Base-by-base conservation (phyloP, 768 basidiomycete species). In the Sarcodon sp. region DNA sequence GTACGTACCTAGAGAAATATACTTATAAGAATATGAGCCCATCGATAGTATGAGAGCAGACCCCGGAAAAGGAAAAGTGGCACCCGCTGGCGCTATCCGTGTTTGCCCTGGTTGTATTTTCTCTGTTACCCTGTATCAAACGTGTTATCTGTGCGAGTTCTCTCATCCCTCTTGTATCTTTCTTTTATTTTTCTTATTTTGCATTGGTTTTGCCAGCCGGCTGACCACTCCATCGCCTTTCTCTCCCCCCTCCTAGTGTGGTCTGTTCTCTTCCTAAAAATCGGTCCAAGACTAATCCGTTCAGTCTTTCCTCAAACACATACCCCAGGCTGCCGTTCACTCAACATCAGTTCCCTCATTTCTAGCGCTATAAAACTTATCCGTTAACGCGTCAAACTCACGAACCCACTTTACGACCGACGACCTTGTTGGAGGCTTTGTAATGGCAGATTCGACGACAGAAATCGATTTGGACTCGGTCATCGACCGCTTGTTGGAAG, bases 401-500 rank as follows among this genome's bases (percentile, higher is more conserved):
- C 54, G 52, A 55, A 45, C 46, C 53, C 41, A 45, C 47, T 50
- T 54, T 52, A 57, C 57, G 57, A 60, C 54, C 33, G 43, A 43
- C 46, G 48, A 45, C 49, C 33, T 46, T 47, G 31, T 33, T 52
- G 45, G 54, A 47, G 18, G 45, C 38, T 13, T 33, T 63, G 59
- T 43, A 48, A 87, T 87, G 86, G 80, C 85, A 61, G 86, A 89
- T 60, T 71, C 80, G 56, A 69, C 78, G 52, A 85, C 84, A 62
- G 94, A 97, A 66, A 94, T 99, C 69, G 94, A 99, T 78, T 79
- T 98, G 53, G 94, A 99, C 76, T 93, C 91, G 66, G 91, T 99
- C 73, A 98, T 99, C 62, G 94, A 97, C 81, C 79, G 92, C 52
- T 76, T 98, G 54, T 74, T 97, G 54, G 94, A 98, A 83, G 94